A percentile compares a stretch with the other conserved stretches of the same genome.
Conservation (phyloP, 2,329 filamentous ascomycete genomes). For the Diaporthe aspalathi region DNA sequence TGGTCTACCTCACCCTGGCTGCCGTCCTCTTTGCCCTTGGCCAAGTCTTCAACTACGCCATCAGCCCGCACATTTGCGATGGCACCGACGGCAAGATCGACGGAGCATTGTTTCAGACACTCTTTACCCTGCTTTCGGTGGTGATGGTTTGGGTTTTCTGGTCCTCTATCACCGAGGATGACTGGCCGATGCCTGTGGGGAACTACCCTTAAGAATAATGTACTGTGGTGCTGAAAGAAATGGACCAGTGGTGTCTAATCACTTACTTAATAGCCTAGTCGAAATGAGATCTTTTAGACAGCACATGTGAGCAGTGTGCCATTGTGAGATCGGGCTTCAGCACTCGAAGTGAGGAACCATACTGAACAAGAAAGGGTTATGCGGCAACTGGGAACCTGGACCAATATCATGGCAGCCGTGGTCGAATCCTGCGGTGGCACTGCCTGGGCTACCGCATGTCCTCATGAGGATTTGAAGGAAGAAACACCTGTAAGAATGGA, state of each 20-base stretch:
- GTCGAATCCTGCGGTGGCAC: not conserved
- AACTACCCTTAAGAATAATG: conserved; percentile 43
- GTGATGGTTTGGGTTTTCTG: conserved; percentile 93
- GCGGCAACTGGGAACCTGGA: not conserved
- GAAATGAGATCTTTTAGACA: conserved; percentile 29
- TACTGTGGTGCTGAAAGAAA: not conserved
- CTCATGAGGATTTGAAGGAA: not conserved
- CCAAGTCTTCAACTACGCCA: conserved; percentile 95
- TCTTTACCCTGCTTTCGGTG: conserved; percentile 90
- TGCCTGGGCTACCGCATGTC: not conserved
- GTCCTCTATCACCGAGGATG: conserved; percentile 99
- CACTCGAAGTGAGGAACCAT: not conserved
- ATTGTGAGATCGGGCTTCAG: conserved; percentile 16
- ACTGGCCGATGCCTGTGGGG: conserved; percentile 79
- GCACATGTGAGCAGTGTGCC: conserved; percentile 19
- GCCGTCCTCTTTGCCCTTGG: conserved; percentile 88
- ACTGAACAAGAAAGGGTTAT: not conserved
- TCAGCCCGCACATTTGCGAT: conserved; percentile 90
- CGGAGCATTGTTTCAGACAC: conserved; percentile 89
- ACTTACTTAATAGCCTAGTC: conserved; percentile 23
- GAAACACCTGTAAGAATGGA: too few species aligned
- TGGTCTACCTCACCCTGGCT: conserved; percentile 84
- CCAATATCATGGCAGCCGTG: not conserved
- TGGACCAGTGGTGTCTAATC: not conserved
- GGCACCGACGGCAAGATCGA: conserved; percentile 89